These are phyloP conservation scores for Ogataea saltuana DNA, from an alignment of 805 yeast species.

Conservation along the genomic window DNA sequence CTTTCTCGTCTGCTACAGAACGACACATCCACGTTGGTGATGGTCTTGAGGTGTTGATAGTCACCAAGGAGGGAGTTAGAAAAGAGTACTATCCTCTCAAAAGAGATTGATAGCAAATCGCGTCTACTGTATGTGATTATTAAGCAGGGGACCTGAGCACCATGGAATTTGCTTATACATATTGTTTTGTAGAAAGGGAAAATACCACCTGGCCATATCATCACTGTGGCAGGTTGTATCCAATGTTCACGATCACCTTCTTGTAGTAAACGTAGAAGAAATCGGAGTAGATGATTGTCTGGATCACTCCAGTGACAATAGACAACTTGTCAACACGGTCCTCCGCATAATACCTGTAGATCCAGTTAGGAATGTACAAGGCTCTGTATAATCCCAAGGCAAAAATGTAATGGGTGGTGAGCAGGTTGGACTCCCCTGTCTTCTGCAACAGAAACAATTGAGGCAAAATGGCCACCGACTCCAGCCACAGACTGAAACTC, in stretches of 20 bases:
- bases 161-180: too few species aligned
- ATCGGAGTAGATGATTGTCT: conserved; percentile 88
- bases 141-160: too few species aligned
- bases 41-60: conserved; percentile 85
- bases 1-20: conserved; percentile 95
- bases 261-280: conserved; percentile 91
- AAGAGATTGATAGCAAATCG: conserved; percentile 72
- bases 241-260: conserved; percentile 75
- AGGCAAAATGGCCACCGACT: conserved; percentile 87
- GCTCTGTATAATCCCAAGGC: conserved; percentile 91
- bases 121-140: too few species aligned
- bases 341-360: conserved; percentile 76
- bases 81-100: conserved; percentile 82
- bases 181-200: too few species aligned
- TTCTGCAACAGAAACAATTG: conserved; percentile 88
- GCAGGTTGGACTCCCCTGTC: conserved; percentile 82
- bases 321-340: conserved; percentile 68
- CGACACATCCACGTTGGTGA: conserved; percentile 99
- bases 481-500: conserved; percentile 93
- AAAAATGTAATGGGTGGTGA: conserved; percentile 91
- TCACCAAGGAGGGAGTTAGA: conserved; percentile 90
- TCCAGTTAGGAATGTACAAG: conserved; percentile 91
- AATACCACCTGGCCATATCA: background rate
- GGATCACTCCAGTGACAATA: conserved; percentile 77
- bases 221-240: conserved; percentile 56